These are phyloP conservation scores for Exserohilum rostratum DNA, from an alignment of 2,329 filamentous ascomycete genomes.

Conservation along the genomic window DNA sequence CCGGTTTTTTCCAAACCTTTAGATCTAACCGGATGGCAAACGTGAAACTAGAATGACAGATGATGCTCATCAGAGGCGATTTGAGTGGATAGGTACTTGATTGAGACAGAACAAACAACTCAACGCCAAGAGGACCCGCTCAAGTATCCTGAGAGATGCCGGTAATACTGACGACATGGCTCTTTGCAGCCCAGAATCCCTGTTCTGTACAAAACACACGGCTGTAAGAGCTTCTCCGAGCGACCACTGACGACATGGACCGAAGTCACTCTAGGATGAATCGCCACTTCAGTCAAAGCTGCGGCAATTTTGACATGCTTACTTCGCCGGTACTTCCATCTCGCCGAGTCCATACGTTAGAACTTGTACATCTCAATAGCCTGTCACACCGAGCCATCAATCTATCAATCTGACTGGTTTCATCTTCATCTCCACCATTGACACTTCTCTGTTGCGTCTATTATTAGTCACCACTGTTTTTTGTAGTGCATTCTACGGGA, in stretches of 20 bases:
- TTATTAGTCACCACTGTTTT: not conserved
- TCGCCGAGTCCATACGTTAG: not conserved
- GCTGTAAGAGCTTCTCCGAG: not conserved
- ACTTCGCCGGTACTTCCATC: not conserved
- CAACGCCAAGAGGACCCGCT: not conserved
- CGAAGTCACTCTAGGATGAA: not conserved
- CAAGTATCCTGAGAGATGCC: not conserved
- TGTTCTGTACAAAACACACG: not conserved
- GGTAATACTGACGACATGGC: not conserved
- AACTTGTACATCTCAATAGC: not conserved
- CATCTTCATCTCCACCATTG: not conserved
- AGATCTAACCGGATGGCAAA: not conserved
- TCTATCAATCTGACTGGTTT: not conserved
- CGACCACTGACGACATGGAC: not conserved
- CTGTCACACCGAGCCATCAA: not conserved
- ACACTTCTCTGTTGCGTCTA: not conserved
- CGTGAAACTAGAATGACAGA: not conserved
- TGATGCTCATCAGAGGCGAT: not conserved
- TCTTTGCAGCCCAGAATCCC: not conserved
- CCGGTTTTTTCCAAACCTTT: not conserved
- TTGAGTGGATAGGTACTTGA: not conserved
- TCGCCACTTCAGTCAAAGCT: not conserved
- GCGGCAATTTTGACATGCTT: not conserved
- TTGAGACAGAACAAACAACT: not conserved
- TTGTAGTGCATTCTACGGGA: not conserved